These are phyloP conservation scores for Botrytis cinerea DNA, from an alignment of 2,329 filamentous ascomycete species.

Conservation along the genomic window DNA sequence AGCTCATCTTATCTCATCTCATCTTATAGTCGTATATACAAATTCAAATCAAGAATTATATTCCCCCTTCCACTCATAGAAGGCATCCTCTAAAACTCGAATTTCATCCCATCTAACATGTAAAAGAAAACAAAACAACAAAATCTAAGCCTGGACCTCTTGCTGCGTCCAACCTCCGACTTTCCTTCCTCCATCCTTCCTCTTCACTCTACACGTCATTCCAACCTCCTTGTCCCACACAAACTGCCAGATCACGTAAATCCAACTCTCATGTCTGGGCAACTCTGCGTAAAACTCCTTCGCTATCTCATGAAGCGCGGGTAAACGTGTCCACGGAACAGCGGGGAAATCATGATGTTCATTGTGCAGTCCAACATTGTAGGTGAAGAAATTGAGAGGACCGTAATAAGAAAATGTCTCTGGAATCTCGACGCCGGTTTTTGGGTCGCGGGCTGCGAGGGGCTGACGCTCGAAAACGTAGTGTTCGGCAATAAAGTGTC, in stretches of 20 bases:
- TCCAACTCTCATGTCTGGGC: conserved; percentile 87
- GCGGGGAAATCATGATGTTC: conserved; percentile 99
- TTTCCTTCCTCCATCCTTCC: conserved; percentile 71
- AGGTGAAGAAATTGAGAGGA: conserved; percentile 85
- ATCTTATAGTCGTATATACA: conserved; percentile 10
- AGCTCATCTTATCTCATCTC: conserved; percentile 1
- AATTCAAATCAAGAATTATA: neutral
- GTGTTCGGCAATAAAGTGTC: conserved; percentile 98
- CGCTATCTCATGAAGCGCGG: conserved; percentile 74
- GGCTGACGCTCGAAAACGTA: conserved; percentile 72
- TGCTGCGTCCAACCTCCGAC: conserved; percentile 69
- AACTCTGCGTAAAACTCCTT: conserved; percentile 89
- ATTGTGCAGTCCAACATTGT: conserved; percentile 97
- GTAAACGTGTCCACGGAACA: conserved; percentile 88
- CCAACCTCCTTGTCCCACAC: conserved; percentile 88
- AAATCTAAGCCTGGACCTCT: conserved; percentile 61
- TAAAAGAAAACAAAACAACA: neutral
- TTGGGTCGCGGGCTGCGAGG: conserved; percentile 55
- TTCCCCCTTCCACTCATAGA: neutral
- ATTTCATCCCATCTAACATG: neutral
- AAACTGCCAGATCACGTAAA: conserved; percentile 92
- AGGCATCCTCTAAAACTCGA: neutral
- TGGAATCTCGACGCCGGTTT: conserved; percentile 63
- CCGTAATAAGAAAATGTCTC: conserved; percentile 99
- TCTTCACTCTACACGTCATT: conserved; percentile 89